These are phyloP conservation scores for Fusarium sp. DNA, from an alignment of 2,329 filamentous ascomycete genomes.

Conservation along the genomic window DNA sequence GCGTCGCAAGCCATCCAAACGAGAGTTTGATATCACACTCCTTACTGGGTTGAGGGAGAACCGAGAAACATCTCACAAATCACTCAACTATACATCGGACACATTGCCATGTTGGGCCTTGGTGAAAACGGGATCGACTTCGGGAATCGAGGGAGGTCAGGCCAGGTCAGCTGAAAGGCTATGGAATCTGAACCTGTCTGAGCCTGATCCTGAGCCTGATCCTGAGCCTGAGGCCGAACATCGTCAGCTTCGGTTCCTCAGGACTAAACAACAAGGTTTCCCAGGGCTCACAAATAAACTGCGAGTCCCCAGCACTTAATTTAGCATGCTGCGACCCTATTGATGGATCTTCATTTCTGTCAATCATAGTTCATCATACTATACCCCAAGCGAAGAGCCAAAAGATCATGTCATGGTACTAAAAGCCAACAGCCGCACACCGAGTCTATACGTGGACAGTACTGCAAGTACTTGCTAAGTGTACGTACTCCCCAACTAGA, in stretches of 20 bases:
- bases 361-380: conserved; percentile 10
- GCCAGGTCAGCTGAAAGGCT: conserved; percentile 25
- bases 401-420: neutral
- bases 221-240: conserved; percentile 8
- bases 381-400: conserved; percentile 1
- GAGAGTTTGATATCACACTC: conserved; percentile 4
- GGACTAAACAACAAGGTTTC: neutral
- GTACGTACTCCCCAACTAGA: conserved; percentile 10
- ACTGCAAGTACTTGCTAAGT: neutral
- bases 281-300: conserved; percentile 2
- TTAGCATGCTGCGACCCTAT: conserved; percentile 12
- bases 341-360: conserved; percentile 28
- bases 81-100: conserved; percentile 15
- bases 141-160: conserved; percentile 30
- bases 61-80: conserved; percentile 15
- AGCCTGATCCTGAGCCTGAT: neutral
- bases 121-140: conserved; percentile 33
- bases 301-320: conserved; percentile 7
- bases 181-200: conserved; percentile 2
- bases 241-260: conserved; percentile 23
- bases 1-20: conserved; percentile 15
- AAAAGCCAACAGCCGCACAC: neutral
- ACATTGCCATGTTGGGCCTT: conserved; percentile 24
- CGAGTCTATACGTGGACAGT: neutral
- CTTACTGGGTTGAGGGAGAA: neutral